A percentile compares a stretch with the other conserved stretches of the same genome.
Evolutionary conservation across 805 yeast species (phyloP).

Genomic region (Candida stauntonica): DNA sequence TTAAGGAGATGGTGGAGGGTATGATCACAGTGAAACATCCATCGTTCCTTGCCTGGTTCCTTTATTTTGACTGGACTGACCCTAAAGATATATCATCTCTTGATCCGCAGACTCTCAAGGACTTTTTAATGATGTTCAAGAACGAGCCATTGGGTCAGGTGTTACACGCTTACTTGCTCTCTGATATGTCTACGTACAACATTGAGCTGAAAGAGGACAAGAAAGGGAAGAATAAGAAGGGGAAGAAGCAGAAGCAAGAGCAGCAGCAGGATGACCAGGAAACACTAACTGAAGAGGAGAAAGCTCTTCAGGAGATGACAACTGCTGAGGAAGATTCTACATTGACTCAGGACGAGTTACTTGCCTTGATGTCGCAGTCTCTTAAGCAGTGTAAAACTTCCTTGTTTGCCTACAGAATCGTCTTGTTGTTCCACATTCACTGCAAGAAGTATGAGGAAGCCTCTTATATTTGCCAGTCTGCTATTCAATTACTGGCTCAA

Average conservation of each 20-base stretch:
- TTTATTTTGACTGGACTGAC: slow-evolving; percentile 74
- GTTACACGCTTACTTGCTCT: slow-evolving; percentile 56
- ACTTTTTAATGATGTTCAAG: slow-evolving; percentile 53
- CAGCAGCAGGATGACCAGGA: slow-evolving; percentile 1
- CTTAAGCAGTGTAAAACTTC: slow-evolving; percentile 41
- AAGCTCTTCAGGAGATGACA: slow-evolving; percentile 23
- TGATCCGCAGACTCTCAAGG: slow-evolving; percentile 42
- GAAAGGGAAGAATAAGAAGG: slow-evolving; percentile 15
- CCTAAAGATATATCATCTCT: slow-evolving; percentile 43
- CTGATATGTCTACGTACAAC: slow-evolving; percentile 62
- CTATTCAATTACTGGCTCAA: slow-evolving; percentile 51
- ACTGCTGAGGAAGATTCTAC: slow-evolving; percentile 22
- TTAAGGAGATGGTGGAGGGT: slow-evolving; percentile 59
- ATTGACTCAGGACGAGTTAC: slow-evolving; percentile 45
- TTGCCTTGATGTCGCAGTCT: slow-evolving; percentile 48
- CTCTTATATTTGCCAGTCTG: slow-evolving; percentile 53
- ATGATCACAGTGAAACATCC: slow-evolving; percentile 65
- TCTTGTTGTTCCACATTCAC: slow-evolving; percentile 55
- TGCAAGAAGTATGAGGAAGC: slow-evolving; percentile 61
- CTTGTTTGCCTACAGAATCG: slow-evolving; percentile 61
- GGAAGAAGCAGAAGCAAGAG: slow-evolving; percentile 7
- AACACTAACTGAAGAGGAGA: slow-evolving; percentile 23
- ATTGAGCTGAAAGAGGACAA: slow-evolving; percentile 19
- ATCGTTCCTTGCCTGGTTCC: slow-evolving; percentile 64
- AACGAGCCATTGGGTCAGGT: slow-evolving; percentile 57